Evolutionary conservation across 345 rosid genomes (phyloP).

Genomic region (Balakata baccata): DNA sequence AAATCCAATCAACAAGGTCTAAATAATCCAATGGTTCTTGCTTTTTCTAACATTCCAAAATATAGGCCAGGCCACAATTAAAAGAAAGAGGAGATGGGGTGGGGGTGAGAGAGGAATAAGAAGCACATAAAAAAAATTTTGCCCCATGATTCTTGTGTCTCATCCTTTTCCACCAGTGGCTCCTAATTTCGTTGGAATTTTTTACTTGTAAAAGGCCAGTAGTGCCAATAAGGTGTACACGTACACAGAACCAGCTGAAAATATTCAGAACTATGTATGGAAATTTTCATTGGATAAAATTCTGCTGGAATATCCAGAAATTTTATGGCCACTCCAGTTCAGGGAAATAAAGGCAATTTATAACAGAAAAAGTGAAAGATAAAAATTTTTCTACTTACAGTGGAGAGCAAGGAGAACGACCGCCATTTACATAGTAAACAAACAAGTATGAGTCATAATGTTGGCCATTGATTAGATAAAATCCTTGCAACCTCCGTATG

Average conservation of each 20-base stretch:
- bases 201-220: background rate
- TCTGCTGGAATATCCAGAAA: background rate
- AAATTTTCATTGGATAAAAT: background rate
- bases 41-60: background rate
- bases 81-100: background rate
- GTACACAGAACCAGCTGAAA: background rate
- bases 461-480: constrained; percentile 72
- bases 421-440: constrained; percentile 74
- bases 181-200: background rate
- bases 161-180: background rate
- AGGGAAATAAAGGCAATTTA: constrained; percentile 4
- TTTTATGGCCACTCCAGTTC: background rate
- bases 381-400: constrained; percentile 50
- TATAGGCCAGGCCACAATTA: background rate
- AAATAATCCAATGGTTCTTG: background rate
- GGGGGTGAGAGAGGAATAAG: too few relatives aligned
- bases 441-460: constrained; percentile 83
- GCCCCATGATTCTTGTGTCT: too few relatives aligned
- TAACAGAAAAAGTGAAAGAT: background rate
- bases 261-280: background rate
- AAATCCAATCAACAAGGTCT: background rate
- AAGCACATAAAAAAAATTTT: background rate
- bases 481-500: constrained; percentile 64
- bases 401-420: constrained; percentile 84
- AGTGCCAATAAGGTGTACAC: background rate